phyloP scores from a whole-genome alignment of 768 basidiomycete species.

The Termitomyces sp. region DNA sequence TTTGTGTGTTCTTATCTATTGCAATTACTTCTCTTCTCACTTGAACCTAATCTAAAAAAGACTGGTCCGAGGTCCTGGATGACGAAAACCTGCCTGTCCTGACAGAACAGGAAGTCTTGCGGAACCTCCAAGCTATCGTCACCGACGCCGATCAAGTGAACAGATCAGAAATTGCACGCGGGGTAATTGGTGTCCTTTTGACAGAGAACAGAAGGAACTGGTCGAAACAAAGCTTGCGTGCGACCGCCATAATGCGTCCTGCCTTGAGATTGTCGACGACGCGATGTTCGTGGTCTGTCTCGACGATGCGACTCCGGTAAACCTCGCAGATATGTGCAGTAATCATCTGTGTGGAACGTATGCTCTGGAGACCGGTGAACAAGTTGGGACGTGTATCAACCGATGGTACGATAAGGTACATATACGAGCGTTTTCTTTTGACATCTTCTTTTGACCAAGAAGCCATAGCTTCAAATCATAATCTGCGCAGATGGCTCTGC shows the following conservation, averaged over 20 bases:
- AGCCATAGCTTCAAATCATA: constrained; percentile 84
- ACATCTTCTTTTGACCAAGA: not conserved
- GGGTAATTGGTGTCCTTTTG: constrained; percentile 87
- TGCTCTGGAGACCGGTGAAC: constrained; percentile 73
- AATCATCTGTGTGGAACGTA: constrained; percentile 96
- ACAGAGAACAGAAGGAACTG: constrained; percentile 94
- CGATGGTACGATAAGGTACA: constrained; percentile 90
- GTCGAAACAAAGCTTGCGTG: constrained; percentile 60
- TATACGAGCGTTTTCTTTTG: not conserved
- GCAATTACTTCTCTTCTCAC: not conserved
- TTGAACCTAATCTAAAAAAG: constrained; percentile 30
- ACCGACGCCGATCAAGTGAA: constrained; percentile 83
- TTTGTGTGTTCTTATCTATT: constrained; percentile 53
- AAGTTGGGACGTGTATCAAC: constrained; percentile 94
- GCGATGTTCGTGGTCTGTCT: constrained; percentile 92
- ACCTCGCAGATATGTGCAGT: constrained; percentile 74
- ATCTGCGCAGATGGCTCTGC: constrained; percentile 90
- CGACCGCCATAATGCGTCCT: constrained; percentile 73
- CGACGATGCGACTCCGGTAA: constrained; percentile 66
- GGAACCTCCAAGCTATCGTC: constrained; percentile 87
- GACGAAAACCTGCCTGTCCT: constrained; percentile 74
- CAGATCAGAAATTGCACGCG: constrained; percentile 66
- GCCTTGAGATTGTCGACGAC: constrained; percentile 81
- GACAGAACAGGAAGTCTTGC: constrained; percentile 84
- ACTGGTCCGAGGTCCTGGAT: constrained; percentile 95